phyloP scores from a whole-genome alignment of 768 basidiomycete genomes.

The Leccinum uliginosum region DNA sequence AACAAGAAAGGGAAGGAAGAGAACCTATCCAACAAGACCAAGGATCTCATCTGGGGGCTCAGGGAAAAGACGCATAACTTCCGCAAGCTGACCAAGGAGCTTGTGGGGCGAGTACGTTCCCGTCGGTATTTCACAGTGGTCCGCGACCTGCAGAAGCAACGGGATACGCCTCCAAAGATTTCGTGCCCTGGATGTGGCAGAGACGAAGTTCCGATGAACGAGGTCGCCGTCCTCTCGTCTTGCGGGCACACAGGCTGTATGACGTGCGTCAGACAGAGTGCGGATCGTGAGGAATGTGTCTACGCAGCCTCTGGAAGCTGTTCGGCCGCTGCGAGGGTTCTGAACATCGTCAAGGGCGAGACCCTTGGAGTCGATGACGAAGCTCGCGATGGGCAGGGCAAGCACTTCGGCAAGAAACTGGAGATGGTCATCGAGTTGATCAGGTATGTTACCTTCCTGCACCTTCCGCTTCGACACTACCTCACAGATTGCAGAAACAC shows the following conservation, averaged over 20 bases:
- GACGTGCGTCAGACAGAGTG: constrained; percentile 65
- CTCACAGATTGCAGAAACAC: constrained; percentile 41
- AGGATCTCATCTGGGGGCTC: constrained; percentile 71
- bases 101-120: constrained; percentile 85
- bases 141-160: constrained; percentile 79
- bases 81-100: constrained; percentile 79
- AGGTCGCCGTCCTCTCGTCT: constrained; percentile 83
- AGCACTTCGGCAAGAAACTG: constrained; percentile 79
- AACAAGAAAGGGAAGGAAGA: constrained; percentile 54
- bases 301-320: constrained; percentile 66
- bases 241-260: constrained; percentile 89
- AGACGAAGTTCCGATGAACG: constrained; percentile 52
- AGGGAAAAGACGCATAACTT: constrained; percentile 87
- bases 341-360: constrained; percentile 80
- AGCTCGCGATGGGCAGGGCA: constrained; percentile 64
- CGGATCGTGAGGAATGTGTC: constrained; percentile 79
- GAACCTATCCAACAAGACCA: constrained; percentile 48
- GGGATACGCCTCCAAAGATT: constrained; percentile 52
- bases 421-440: constrained; percentile 74
- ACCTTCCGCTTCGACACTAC: neutral
- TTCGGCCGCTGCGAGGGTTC: constrained; percentile 70
- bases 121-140: constrained; percentile 90
- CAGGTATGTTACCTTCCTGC: constrained; percentile 45
- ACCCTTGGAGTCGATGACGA: constrained; percentile 79
- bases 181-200: constrained; percentile 61